Conservation (phyloP, 176 grass and related monocot genomes). For the Bromus sterilis region DNA sequence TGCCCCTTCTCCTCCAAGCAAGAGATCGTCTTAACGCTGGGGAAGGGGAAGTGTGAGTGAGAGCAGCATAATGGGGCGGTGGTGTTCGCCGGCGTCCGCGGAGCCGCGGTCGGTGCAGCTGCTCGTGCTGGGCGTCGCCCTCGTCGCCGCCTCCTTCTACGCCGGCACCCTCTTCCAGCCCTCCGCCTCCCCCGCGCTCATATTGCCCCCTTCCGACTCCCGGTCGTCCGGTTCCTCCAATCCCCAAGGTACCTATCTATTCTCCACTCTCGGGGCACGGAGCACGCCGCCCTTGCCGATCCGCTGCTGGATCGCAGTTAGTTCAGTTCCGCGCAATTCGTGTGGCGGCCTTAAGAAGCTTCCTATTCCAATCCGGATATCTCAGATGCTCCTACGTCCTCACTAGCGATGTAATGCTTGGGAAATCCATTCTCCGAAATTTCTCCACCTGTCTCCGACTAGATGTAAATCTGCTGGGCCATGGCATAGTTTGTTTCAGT, state of each 20-base stretch:
- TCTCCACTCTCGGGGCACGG: background rate
- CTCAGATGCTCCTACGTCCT: background rate
- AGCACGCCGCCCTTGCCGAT: background rate
- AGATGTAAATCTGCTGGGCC: background rate
- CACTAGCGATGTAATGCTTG: background rate
- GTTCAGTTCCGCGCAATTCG: background rate
- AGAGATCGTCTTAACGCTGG: background rate
- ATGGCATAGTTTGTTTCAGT: background rate
- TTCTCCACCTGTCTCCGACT: background rate
- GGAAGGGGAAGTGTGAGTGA: background rate
- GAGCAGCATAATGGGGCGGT: slow-evolving; percentile 21
- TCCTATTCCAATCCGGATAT: background rate
- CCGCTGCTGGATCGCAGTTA: background rate
- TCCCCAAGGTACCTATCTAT: slow-evolving; percentile 13
- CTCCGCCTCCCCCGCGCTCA: slow-evolving; percentile 17
- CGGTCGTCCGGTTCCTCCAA: slow-evolving; percentile 5
- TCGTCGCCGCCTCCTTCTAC: slow-evolving; percentile 69
- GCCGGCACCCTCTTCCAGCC: slow-evolving; percentile 65
- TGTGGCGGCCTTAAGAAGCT: background rate
- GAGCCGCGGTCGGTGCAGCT: slow-evolving; percentile 51
- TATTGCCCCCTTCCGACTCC: slow-evolving; percentile 1
- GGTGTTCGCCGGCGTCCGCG: slow-evolving; percentile 34
- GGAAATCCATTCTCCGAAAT: background rate
- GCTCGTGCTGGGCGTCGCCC: slow-evolving; percentile 48
- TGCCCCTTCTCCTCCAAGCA: background rate